phyloP scores from a whole-genome alignment of 176 grass and related monocot genomes.

The Aegilops longissima region DNA sequence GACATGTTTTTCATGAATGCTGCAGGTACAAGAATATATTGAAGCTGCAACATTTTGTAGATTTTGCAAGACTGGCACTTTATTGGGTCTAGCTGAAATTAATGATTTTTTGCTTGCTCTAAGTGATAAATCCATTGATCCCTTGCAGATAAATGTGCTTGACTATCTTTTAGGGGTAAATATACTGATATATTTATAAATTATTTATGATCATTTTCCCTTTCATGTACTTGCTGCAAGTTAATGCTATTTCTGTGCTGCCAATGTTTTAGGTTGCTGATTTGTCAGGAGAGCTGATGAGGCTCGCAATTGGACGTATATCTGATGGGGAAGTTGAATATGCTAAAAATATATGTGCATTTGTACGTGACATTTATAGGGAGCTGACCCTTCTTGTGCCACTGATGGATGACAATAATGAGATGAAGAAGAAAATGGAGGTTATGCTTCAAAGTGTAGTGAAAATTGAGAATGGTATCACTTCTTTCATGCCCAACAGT shows the following conservation, averaged over 20 bases:
- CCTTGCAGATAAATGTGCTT: slow-evolving; percentile 89
- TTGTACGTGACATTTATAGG: slow-evolving; percentile 90
- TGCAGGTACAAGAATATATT: slow-evolving; percentile 94
- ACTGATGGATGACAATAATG: slow-evolving; percentile 88
- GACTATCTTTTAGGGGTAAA: slow-evolving; percentile 95
- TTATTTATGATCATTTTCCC: not conserved
- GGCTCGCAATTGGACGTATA: slow-evolving; percentile 94
- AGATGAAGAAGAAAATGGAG: slow-evolving; percentile 99
- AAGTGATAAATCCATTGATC: slow-evolving; percentile 69
- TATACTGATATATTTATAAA: slow-evolving; percentile 14
- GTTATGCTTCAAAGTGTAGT: slow-evolving; percentile 89
- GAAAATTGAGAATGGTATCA: slow-evolving; percentile 99
- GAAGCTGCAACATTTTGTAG: slow-evolving; percentile 89
- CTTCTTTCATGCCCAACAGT: slow-evolving; percentile 25
- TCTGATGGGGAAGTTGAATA: slow-evolving; percentile 97
- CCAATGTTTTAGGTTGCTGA: slow-evolving; percentile 81
- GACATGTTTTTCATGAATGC: slow-evolving; percentile 21
- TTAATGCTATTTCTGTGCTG: slow-evolving; percentile 32
- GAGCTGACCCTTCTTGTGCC: slow-evolving; percentile 84
- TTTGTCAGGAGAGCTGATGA: slow-evolving; percentile 97
- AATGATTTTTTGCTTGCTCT: slow-evolving; percentile 83
- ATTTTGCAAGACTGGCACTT: slow-evolving; percentile 88
- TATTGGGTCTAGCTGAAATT: slow-evolving; percentile 87
- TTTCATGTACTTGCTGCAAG: not conserved
- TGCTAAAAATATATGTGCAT: slow-evolving; percentile 86